phyloP scores from a whole-genome alignment of 1,139 yeast species.

The Lodderomyces pseudojiufengensis region DNA sequence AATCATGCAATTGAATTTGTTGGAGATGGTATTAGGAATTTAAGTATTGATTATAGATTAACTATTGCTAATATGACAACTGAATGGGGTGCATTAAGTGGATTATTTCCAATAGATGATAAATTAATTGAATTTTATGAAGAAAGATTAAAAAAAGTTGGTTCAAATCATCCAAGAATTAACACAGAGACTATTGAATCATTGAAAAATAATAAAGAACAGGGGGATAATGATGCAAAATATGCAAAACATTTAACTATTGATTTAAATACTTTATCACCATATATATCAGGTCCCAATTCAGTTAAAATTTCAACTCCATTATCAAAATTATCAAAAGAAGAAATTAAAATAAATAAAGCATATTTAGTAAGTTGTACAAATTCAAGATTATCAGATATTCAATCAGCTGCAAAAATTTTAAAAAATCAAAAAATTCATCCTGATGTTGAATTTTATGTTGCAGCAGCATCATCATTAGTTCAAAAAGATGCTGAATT shows the following conservation, averaged over 20 bases:
- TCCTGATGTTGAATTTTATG: slow-evolving; percentile 86
- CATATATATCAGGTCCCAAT: slow-evolving; percentile 94
- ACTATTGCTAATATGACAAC: slow-evolving; percentile 99
- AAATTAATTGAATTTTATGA: slow-evolving; percentile 75
- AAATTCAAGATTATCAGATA: slow-evolving; percentile 87
- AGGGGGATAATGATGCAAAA: slow-evolving; percentile 70
- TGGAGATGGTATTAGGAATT: slow-evolving; percentile 74
- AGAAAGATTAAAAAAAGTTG: slow-evolving; percentile 58
- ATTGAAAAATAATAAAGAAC: slow-evolving; percentile 42
- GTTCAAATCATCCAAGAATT: slow-evolving; percentile 84
- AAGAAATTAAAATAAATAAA: slow-evolving; percentile 78
- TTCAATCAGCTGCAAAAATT: slow-evolving; percentile 90
- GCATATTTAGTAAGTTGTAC: slow-evolving; percentile 98
- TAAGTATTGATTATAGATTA: slow-evolving; percentile 85
- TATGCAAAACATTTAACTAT: slow-evolving; percentile 85
- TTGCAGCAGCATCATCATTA: slow-evolving; percentile 93
- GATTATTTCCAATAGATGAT: slow-evolving; percentile 90
- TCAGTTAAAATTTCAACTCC: slow-evolving; percentile 89
- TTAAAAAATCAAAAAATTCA: slow-evolving; percentile 79
- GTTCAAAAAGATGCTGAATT: slow-evolving; percentile 92
- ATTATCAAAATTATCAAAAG: slow-evolving; percentile 65
- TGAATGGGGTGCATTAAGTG: slow-evolving; percentile 99
- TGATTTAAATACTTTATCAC: slow-evolving; percentile 82
- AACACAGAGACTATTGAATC: slow-evolving; percentile 54
- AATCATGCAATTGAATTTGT: slow-evolving; percentile 97